A percentile compares a stretch with the other conserved stretches of the same genome.
These are phyloP conservation scores for Mortierella polycephala DNA, from an alignment of 371 early-diverging fungal species.

Conservation along the genomic window DNA sequence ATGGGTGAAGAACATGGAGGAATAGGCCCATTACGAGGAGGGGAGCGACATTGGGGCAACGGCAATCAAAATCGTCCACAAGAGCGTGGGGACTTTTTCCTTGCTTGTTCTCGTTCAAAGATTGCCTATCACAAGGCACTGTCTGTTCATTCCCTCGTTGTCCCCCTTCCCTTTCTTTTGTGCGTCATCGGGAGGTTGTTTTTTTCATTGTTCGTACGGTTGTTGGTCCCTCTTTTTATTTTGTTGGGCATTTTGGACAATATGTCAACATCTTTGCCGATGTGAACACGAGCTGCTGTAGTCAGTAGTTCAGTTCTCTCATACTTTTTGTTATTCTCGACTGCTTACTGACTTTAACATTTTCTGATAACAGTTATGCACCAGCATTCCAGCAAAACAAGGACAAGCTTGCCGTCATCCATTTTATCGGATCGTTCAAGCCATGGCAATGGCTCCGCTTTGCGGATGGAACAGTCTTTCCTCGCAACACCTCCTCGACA, in stretches of 20 bases:
- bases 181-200: neutral
- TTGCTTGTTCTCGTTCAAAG: neutral
- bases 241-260: slow-evolving; percentile 32
- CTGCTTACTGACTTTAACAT: neutral
- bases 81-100: slow-evolving; percentile 16
- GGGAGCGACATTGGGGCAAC: neutral
- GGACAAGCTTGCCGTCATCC: slow-evolving; percentile 78
- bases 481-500: slow-evolving; percentile 59
- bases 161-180: slow-evolving; percentile 1
- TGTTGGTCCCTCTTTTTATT: slow-evolving; percentile 12
- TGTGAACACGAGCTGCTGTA: too few relatives aligned
- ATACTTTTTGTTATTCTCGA: neutral
- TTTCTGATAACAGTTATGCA: slow-evolving; percentile 64
- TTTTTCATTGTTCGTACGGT: neutral
- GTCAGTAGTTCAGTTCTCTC: too few relatives aligned
- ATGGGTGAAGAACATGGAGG: neutral
- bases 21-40: neutral
- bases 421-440: slow-evolving; percentile 91
- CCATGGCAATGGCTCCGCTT: slow-evolving; percentile 87
- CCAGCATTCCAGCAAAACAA: slow-evolving; percentile 79
- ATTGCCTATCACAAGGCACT: too few relatives aligned
- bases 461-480: slow-evolving; percentile 67
- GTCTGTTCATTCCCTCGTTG: neutral
- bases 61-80: neutral
- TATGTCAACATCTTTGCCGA: too few relatives aligned